These are phyloP conservation scores for Gentiana straminea DNA, from an alignment of 257 asterid species.

Conservation along the genomic window DNA sequence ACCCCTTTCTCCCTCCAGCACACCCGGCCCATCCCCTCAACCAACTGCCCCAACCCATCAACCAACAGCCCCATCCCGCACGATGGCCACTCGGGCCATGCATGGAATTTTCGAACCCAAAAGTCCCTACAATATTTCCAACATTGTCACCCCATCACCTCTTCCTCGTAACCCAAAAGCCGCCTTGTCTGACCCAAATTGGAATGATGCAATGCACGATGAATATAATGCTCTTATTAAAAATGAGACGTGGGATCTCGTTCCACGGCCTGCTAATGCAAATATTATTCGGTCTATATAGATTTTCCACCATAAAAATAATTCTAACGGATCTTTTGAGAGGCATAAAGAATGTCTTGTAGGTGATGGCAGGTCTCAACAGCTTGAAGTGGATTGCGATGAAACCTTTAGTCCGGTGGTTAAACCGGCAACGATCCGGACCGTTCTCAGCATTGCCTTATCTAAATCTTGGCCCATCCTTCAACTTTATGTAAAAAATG, in stretches of 20 bases:
- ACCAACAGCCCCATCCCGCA: neutral
- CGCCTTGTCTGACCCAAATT: constrained; percentile 1
- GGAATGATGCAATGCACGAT: constrained; percentile 2
- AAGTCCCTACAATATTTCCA: neutral
- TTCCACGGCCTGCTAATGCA: neutral
- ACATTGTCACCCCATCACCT: neutral
- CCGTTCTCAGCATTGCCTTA: neutral
- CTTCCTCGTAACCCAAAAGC: neutral
- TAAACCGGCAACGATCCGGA: neutral
- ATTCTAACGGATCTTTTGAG: neutral
- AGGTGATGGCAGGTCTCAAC: neutral
- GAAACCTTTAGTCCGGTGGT: neutral
- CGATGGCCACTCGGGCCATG: neutral
- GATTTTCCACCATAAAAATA: constrained; percentile 9
- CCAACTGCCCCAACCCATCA: no score
- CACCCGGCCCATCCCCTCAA: neutral
- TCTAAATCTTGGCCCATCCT: constrained; percentile 3
- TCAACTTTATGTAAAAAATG: neutral
- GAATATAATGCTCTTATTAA: constrained; percentile 10
- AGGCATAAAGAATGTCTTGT: no score
- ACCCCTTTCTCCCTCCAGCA: neutral
- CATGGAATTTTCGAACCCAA: neutral
- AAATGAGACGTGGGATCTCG: neutral
- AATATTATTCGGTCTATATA: neutral
- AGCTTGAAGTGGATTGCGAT: neutral